Conservation (phyloP, 2,329 filamentous ascomycete genomes). For the Cordyceps cicadae region DNA sequence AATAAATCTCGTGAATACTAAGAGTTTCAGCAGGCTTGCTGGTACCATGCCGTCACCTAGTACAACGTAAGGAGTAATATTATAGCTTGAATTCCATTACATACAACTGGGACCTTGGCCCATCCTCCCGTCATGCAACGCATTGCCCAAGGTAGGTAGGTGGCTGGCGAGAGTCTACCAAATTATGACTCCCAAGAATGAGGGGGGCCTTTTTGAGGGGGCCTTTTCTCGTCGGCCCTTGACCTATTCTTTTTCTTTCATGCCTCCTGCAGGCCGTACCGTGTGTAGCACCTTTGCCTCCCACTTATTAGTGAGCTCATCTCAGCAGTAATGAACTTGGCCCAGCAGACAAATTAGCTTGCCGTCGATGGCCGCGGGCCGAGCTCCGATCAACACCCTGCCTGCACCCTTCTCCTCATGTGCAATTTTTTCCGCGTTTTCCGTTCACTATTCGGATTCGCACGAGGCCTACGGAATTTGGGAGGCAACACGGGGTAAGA, state of each 20-base stretch:
- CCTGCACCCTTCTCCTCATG: background rate
- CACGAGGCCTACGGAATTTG: background rate
- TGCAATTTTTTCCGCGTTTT: background rate
- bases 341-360: background rate
- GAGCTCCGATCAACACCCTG: constrained; percentile 8
- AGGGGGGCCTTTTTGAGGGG: too few species aligned
- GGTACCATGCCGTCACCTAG: background rate
- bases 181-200: background rate
- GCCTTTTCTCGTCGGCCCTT: background rate
- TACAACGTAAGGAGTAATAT: background rate
- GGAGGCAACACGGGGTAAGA: constrained; percentile 1
- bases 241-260: background rate
- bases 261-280: background rate
- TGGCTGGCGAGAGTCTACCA: too few species aligned
- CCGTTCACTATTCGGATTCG: background rate
- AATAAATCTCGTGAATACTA: background rate
- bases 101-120: background rate
- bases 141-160: too few species aligned
- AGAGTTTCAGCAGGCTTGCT: background rate
- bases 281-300: background rate
- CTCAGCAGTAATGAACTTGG: constrained; percentile 4
- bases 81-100: background rate
- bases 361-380: constrained; percentile 5
- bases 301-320: background rate
- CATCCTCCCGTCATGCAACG: constrained; percentile 5